phyloP scores from a whole-genome alignment of 106 monocot species.

The Dioscorea alata region DNA sequence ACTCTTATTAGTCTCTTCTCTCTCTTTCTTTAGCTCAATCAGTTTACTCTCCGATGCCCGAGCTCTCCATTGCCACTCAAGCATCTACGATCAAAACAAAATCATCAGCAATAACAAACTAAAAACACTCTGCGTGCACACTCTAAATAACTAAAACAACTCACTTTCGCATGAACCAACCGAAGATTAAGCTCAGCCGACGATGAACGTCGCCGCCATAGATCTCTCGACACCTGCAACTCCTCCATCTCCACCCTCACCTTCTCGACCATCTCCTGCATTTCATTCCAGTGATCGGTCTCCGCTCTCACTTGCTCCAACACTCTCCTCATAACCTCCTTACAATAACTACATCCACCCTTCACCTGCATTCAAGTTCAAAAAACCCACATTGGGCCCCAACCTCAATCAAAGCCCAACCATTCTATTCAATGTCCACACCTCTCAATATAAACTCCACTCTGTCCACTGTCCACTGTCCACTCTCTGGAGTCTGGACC shows the following conservation, averaged over 20 bases:
- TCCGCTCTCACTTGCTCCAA: conserved; percentile 62
- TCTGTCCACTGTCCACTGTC: too few relatives aligned
- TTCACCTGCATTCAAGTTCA: conserved; percentile 1
- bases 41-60: conserved; percentile 27
- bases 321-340: conserved; percentile 52
- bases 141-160: background rate
- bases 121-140: too few relatives aligned
- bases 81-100: conserved; percentile 17
- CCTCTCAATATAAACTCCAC: too few relatives aligned
- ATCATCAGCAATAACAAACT: background rate
- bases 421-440: too few relatives aligned
- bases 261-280: conserved; percentile 70
- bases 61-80: conserved; percentile 65
- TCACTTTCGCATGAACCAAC: conserved; percentile 40
- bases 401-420: too few relatives aligned
- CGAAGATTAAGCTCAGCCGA: conserved; percentile 44
- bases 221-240: conserved; percentile 57
- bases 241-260: conserved; percentile 77
- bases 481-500: too few relatives aligned
- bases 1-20: conserved; percentile 11
- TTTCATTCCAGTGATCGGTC: conserved; percentile 69
- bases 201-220: conserved; percentile 61
- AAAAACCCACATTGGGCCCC: too few relatives aligned
- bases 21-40: conserved; percentile 27
- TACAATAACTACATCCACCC: conserved; percentile 46